These are phyloP conservation scores for Clarireedia sp. DNA, from an alignment of 2,329 filamentous ascomycete genomes.

Conservation along the genomic window DNA sequence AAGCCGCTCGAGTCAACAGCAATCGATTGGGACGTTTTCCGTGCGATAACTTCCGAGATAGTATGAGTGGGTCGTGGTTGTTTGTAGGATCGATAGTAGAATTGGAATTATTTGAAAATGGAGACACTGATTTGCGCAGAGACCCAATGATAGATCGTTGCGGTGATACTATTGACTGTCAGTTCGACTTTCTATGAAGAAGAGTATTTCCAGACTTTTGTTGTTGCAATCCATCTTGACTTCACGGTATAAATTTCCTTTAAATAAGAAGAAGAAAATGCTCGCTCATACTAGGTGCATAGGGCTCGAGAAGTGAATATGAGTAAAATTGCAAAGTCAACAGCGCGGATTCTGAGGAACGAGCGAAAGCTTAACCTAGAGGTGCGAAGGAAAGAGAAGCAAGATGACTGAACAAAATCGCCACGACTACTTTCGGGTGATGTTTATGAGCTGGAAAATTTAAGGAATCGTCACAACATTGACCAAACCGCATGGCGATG, in stretches of 20 bases:
- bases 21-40: background rate
- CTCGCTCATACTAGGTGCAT: background rate
- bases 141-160: conserved; percentile 6
- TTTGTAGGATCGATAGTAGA: background rate
- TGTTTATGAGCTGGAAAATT: too few species aligned
- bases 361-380: too few species aligned
- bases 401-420: too few species aligned
- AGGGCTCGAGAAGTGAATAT: background rate
- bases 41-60: background rate
- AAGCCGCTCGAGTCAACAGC: background rate
- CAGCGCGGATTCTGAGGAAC: too few species aligned
- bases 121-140: conserved; percentile 4
- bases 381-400: too few species aligned
- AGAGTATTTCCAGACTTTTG: background rate
- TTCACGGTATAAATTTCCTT: background rate
- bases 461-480: too few species aligned
- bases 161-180: conserved; percentile 1
- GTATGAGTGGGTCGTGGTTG: background rate
- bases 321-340: too few species aligned
- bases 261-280: too few species aligned
- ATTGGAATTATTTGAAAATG: background rate
- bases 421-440: too few species aligned
- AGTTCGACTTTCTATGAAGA: background rate
- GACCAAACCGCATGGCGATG: too few species aligned
- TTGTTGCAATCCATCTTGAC: background rate